Evolutionary conservation across 2,329 filamentous ascomycete species (phyloP).

Genomic region (Stachybotrys chartarum): DNA sequence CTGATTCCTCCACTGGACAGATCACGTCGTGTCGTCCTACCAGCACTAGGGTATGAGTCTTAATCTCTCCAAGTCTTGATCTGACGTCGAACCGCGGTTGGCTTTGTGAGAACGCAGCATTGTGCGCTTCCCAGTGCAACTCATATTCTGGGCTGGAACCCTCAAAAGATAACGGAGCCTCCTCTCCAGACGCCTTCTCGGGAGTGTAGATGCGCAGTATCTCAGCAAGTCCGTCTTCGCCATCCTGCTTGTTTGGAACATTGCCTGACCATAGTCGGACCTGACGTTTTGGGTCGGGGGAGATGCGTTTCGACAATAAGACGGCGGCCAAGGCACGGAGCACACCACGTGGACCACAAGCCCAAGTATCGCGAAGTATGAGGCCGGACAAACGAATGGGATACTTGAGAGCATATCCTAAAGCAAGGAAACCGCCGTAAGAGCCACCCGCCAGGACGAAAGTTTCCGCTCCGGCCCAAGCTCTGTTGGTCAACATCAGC

Average conservation of each 20-base stretch:
- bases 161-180: neutral
- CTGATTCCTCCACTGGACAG: constrained; percentile 10
- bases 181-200: neutral
- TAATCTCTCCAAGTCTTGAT: constrained; percentile 7
- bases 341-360: constrained; percentile 7
- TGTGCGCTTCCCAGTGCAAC: constrained; percentile 13
- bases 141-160: neutral
- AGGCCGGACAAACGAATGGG: constrained; percentile 10
- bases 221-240: constrained; percentile 7
- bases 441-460: constrained; percentile 15
- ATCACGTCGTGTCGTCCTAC: constrained; percentile 13
- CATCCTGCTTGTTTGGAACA: constrained; percentile 9
- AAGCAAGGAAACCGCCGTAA: constrained; percentile 13
- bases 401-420: constrained; percentile 13
- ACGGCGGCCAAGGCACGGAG: constrained; percentile 8
- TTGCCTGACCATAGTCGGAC: constrained; percentile 11
- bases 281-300: constrained; percentile 10
- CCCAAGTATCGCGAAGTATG: constrained; percentile 13
- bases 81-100: constrained; percentile 14
- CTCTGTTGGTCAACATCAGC: constrained; percentile 3
- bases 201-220: constrained; percentile 11
- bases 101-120: constrained; percentile 13
- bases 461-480: constrained; percentile 10
- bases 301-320: constrained; percentile 7
- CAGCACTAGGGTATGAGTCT: constrained; percentile 10